These are phyloP conservation scores for Trichoderma endophyticum DNA, from an alignment of 2,329 filamentous ascomycete genomes.

Conservation along the genomic window DNA sequence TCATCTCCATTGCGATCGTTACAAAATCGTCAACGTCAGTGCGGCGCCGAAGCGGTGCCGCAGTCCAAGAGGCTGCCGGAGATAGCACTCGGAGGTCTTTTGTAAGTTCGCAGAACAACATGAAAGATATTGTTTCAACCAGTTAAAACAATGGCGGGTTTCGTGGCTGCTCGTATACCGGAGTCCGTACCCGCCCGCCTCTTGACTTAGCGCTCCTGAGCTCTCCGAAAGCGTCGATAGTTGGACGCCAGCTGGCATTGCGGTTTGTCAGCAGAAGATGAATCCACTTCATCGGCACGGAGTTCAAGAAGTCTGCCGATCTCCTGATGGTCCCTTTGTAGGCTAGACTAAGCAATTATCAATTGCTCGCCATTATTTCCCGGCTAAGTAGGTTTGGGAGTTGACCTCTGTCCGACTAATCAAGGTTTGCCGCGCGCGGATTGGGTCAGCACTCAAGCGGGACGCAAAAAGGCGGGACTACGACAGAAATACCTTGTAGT, in stretches of 20 bases:
- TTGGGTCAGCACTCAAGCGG: constrained; percentile 2
- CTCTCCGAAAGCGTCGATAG: neutral
- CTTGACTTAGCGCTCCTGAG: neutral
- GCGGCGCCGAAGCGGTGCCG: constrained; percentile 8
- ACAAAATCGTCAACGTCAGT: neutral
- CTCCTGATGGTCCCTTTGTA: neutral
- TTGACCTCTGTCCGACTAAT: constrained; percentile 4
- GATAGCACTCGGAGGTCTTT: constrained; percentile 13
- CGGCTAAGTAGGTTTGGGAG: neutral
- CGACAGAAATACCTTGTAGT: neutral
- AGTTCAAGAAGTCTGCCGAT: neutral
- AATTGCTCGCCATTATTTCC: neutral
- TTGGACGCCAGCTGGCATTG: neutral
- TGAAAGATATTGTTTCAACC: neutral
- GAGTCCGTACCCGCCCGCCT: constrained; percentile 11
- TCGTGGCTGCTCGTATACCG: neutral
- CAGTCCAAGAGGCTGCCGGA: neutral
- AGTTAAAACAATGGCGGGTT: neutral
- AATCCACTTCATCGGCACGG: neutral
- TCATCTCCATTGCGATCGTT: neutral
- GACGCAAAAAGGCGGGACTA: neutral
- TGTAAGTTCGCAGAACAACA: neutral
- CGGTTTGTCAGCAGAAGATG: neutral
- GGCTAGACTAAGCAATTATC: neutral
- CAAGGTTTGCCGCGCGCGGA: constrained; percentile 1